Evolutionary conservation across 2,329 filamentous ascomycete species (phyloP).

Genomic region (Trichophyton rubrum): DNA sequence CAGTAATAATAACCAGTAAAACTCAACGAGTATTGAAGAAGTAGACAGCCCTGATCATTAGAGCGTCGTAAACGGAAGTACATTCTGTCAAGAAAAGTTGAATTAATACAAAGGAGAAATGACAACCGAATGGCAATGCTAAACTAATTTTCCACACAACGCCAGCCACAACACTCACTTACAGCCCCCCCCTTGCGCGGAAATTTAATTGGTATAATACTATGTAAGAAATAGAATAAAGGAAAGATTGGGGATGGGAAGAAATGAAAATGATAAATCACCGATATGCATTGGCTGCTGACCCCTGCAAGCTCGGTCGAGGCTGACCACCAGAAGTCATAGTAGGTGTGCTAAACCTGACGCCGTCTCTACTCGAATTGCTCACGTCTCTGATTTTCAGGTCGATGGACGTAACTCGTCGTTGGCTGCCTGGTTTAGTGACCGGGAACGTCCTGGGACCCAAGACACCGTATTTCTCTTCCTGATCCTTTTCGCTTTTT

Average conservation of each 20-base stretch:
- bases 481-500: conserved; percentile 46
- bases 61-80: not conserved
- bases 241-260: not conserved
- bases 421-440: conserved; percentile 39
- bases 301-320: not conserved
- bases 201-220: conserved; percentile 4
- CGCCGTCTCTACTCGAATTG: conserved; percentile 26
- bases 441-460: conserved; percentile 50
- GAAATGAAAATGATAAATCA: not conserved
- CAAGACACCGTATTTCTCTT: conserved; percentile 45
- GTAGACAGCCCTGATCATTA: not conserved
- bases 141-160: not conserved
- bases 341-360: conserved; percentile 28
- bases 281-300: not conserved
- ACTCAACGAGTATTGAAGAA: not conserved
- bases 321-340: conserved; percentile 19
- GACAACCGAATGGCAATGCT: not conserved
- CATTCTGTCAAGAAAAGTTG: not conserved
- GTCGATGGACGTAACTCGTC: conserved; percentile 34
- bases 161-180: not conserved
- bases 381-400: conserved; percentile 29
- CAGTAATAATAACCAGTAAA: too few species aligned
- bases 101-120: conserved; percentile 1
- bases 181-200: not conserved
- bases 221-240: not conserved